These are phyloP conservation scores for Nelumbo lutea DNA, from an alignment of 164 flowering plant genomes.

Conservation along the genomic window DNA sequence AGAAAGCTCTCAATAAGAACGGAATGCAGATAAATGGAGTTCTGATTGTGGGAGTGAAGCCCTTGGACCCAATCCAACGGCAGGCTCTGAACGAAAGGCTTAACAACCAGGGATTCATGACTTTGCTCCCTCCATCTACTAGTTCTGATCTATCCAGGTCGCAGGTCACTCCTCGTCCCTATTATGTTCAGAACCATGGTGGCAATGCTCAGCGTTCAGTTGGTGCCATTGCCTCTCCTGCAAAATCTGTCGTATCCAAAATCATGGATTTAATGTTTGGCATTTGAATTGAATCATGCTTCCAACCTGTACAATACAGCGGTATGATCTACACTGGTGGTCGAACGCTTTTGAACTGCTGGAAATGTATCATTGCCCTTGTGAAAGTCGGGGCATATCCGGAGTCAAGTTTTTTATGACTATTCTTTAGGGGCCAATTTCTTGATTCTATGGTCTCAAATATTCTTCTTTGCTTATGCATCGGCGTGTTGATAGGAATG, in stretches of 20 bases:
- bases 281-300: slow-evolving; percentile 25
- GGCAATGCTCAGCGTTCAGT: slow-evolving; percentile 39
- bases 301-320: background rate
- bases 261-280: slow-evolving; percentile 92
- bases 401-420: too few relatives aligned
- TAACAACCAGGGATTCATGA: slow-evolving; percentile 74
- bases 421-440: too few relatives aligned
- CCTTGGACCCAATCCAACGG: slow-evolving; percentile 70
- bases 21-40: slow-evolving; percentile 86
- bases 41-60: slow-evolving; percentile 88
- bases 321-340: too few relatives aligned
- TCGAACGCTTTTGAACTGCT: too few relatives aligned
- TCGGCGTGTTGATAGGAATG: too few relatives aligned
- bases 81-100: slow-evolving; percentile 58
- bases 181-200: slow-evolving; percentile 53
- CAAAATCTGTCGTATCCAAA: slow-evolving; percentile 77
- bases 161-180: slow-evolving; percentile 41
- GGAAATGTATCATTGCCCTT: too few relatives aligned
- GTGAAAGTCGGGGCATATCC: too few relatives aligned
- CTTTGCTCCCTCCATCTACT: slow-evolving; percentile 48
- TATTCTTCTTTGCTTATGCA: too few relatives aligned
- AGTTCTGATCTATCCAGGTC: slow-evolving; percentile 34
- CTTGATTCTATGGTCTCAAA: too few relatives aligned
- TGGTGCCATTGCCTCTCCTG: slow-evolving; percentile 80
- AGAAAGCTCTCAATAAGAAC: slow-evolving; percentile 75